Percentiles rank a stretch among this genome's conserved stretches.
phyloP scores from a whole-genome alignment of 1,139 yeast genomes.

The Tardiomyces blankii region DNA sequence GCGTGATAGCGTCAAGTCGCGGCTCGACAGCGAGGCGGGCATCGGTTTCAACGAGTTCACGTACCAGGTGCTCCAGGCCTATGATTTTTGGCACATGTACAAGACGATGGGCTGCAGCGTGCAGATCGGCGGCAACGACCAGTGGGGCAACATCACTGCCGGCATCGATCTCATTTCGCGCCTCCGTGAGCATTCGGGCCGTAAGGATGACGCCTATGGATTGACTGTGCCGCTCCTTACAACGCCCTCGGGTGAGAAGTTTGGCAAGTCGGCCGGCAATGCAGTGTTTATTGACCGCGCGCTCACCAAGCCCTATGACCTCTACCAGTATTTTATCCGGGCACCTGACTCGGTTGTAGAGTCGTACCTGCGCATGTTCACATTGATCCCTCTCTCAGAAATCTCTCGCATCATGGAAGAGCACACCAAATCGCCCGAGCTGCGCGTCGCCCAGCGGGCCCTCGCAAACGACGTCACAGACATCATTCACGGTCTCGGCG shows the following conservation, averaged over 20 bases:
- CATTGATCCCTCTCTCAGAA: constrained; percentile 55
- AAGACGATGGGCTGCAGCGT: constrained; percentile 47
- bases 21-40: constrained; percentile 61
- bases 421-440: constrained; percentile 50
- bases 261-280: constrained; percentile 96
- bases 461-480: constrained; percentile 83
- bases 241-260: constrained; percentile 83
- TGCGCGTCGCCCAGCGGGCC: constrained; percentile 59
- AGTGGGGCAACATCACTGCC: constrained; percentile 97
- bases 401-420: constrained; percentile 41
- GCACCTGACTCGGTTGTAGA: constrained; percentile 69
- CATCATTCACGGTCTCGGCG: constrained; percentile 73
- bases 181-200: constrained; percentile 26
- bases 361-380: constrained; percentile 60
- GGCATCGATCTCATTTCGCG: constrained; percentile 83
- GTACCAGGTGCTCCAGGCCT: constrained; percentile 87
- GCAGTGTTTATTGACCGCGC: constrained; percentile 76
- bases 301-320: constrained; percentile 66
- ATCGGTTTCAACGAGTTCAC: constrained; percentile 90
- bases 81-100: constrained; percentile 80
- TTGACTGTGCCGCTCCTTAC: constrained; percentile 85
- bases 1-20: constrained; percentile 72
- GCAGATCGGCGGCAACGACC: constrained; percentile 96
- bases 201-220: constrained; percentile 41
- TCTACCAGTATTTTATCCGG: constrained; percentile 79